Evolutionary conservation across 208 protist genomes (phyloP), one percentile per base, ranked within the genome.

Genomic region (Kentomonas sorsogonicus): DNA sequence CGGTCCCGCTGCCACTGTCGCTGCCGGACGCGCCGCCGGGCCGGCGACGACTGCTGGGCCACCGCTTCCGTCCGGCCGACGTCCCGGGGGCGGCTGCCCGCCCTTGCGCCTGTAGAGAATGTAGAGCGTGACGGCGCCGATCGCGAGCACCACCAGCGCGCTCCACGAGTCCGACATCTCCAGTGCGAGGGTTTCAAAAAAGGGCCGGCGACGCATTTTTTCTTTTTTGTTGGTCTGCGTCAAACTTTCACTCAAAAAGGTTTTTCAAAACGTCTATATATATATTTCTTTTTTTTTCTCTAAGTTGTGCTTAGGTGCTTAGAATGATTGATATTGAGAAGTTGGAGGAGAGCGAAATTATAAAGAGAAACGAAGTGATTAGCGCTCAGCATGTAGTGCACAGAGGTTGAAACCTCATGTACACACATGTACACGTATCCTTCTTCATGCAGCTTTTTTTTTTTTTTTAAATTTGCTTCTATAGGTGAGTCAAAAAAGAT

Each of bases 171-270:
- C 61, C 5, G 63, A 65, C 23, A 83, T 45, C 33, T 72, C 50
- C 50, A 88, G 64, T 18, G 63, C 52, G 33, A 93, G n/a, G 53
- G 60, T 65, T 45, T 89, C 77, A 50, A 84, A 69, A 15, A 93
- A 63, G n/a, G 82, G 79, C 48, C 63, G 55, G 23, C 60, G 65
- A 58, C 63, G 33, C 46, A 69, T 36, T 31, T 31, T 31, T 45
- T 43, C 15, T 25, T 15, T 33, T 25, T 55, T 54, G 4, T 1
- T n/a, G 26, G 15, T 53, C 36, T 41, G 13, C 22, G 57, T 47
- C 53, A 29, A 26, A 15, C 13, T 16, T 36, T 20, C 18, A 5
- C 7, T 31, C 30, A 20, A 44, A 4, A 33, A 31, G 10, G 22
- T 23, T 3, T 40, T 48, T 40, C 40, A 29, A n/a, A 47, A 26